Conservation (phyloP, 1,139 yeast genomes). For the Hyphopichia buzzinii region DNA sequence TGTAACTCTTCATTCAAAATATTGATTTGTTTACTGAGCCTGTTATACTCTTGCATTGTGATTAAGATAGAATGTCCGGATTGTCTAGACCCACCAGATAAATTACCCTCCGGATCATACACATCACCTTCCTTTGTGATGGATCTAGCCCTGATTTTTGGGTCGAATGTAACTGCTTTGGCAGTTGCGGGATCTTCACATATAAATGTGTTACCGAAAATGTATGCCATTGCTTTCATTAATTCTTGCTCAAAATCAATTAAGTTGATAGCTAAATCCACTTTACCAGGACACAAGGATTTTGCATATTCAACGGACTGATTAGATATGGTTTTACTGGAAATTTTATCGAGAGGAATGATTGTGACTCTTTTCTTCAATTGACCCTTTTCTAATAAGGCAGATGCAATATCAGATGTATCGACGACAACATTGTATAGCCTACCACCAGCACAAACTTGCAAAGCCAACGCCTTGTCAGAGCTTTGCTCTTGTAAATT, state of each 20-base stretch:
- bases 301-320: slow-evolving; percentile 59
- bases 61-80: slow-evolving; percentile 57
- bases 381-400: slow-evolving; percentile 73
- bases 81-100: slow-evolving; percentile 91
- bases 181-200: slow-evolving; percentile 90
- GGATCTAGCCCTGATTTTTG: slow-evolving; percentile 75
- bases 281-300: slow-evolving; percentile 72
- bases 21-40: slow-evolving; percentile 40
- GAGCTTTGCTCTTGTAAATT: slow-evolving; percentile 55
- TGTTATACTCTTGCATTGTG: slow-evolving; percentile 67
- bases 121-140: slow-evolving; percentile 92
- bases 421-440: slow-evolving; percentile 91
- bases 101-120: slow-evolving; percentile 93
- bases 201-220: slow-evolving; percentile 83
- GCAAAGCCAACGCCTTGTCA: slow-evolving; percentile 78
- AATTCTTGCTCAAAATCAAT: slow-evolving; percentile 73
- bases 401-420: slow-evolving; percentile 78
- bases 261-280: slow-evolving; percentile 80
- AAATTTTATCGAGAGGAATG: slow-evolving; percentile 85
- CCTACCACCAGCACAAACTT: slow-evolving; percentile 92
- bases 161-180: slow-evolving; percentile 81
- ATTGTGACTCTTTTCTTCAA: slow-evolving; percentile 83
- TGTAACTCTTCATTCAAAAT: slow-evolving; percentile 39
- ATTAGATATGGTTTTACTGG: slow-evolving; percentile 50
- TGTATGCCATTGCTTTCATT: slow-evolving; percentile 81